phyloP scores from a whole-genome alignment of 768 basidiomycete species.

The Russula brevipes region DNA sequence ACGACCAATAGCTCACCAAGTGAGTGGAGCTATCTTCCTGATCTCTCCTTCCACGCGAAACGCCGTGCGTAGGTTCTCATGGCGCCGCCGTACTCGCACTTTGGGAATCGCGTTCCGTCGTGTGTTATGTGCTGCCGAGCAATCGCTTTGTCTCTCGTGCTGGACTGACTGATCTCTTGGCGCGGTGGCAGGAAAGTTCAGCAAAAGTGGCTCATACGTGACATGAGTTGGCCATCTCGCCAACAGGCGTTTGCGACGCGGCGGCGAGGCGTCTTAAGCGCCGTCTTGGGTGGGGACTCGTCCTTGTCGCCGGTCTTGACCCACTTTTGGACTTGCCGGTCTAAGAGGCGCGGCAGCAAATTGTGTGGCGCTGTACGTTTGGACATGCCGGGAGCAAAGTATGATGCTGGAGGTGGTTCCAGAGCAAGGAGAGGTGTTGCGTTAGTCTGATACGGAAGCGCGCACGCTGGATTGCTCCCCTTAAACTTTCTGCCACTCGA shows the following conservation, averaged over 20 bases:
- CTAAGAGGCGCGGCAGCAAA: neutral
- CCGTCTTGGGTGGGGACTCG: neutral
- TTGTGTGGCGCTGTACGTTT: neutral
- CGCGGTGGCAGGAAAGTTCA: neutral
- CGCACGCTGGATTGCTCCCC: conserved; percentile 8
- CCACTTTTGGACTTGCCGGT: neutral
- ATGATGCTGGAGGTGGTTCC: neutral
- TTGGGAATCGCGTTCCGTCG: neutral
- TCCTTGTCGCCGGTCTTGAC: neutral
- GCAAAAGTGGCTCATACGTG: neutral
- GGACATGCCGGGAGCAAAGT: neutral
- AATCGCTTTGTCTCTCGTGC: neutral
- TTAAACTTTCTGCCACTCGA: conserved; percentile 4
- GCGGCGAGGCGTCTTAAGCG: neutral
- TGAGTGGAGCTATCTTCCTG: neutral
- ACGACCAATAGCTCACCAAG: neutral
- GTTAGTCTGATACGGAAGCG: conserved; percentile 9
- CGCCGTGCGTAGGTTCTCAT: neutral
- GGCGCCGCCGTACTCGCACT: neutral
- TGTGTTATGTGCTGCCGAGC: neutral
- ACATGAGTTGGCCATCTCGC: neutral
- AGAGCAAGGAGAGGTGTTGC: neutral
- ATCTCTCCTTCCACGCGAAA: neutral
- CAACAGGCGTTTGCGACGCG: neutral
- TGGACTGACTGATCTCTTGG: neutral